Conservation (phyloP, 116 monocot species). For the Trichopus zeylanicus region DNA sequence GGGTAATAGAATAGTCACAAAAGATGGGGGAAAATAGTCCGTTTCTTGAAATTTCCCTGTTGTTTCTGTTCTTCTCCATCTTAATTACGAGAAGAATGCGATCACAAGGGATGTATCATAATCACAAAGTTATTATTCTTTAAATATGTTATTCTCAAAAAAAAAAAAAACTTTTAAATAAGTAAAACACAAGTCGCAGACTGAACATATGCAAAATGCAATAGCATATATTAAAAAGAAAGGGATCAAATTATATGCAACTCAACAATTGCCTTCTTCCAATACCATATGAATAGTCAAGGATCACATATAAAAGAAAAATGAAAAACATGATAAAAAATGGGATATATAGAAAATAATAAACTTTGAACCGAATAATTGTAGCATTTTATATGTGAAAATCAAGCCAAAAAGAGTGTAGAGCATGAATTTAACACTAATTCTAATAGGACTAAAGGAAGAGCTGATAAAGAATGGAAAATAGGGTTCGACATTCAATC, state of each 20-base stretch:
- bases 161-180: too few species aligned
- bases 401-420: too few species aligned
- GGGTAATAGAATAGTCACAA: neutral
- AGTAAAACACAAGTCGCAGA: too few species aligned
- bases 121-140: neutral
- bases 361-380: too few species aligned
- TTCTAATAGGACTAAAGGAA: too few species aligned
- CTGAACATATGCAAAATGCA: too few species aligned
- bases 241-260: neutral
- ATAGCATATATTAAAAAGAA: neutral
- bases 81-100: neutral
- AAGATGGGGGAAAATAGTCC: neutral
- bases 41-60: neutral
- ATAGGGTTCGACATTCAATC: too few species aligned
- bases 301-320: neutral
- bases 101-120: neutral
- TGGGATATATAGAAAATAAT: neutral
- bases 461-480: too few species aligned
- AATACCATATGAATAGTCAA: neutral
- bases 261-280: neutral
- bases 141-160: too few species aligned
- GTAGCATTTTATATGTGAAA: too few species aligned
- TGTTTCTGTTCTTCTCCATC: neutral
- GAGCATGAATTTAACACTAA: constrained; percentile 22
- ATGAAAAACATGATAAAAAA: neutral